phyloP scores from a whole-genome alignment of 768 basidiomycete genomes.

The Mrakia blollopis region DNA sequence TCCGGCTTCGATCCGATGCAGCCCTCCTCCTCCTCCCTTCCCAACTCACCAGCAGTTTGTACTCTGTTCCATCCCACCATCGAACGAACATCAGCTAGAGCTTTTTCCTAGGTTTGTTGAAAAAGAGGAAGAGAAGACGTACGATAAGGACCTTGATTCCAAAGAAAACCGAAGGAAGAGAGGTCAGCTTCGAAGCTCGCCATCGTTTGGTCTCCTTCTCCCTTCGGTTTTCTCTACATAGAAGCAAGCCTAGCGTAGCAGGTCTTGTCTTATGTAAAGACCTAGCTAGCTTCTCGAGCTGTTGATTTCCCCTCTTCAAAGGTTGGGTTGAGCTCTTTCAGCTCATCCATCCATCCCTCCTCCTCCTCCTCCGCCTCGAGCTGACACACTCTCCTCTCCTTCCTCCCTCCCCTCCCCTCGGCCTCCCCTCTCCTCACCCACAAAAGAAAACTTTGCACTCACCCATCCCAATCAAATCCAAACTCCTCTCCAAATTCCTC shows the following conservation, averaged over 20 bases:
- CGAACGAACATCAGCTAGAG: not conserved
- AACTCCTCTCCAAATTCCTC: conserved; percentile 1
- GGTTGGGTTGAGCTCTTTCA: no score
- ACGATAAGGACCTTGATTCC: conserved; percentile 7
- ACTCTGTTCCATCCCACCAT: not conserved
- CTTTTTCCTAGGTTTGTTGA: not conserved
- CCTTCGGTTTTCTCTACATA: not conserved
- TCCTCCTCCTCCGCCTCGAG: no score
- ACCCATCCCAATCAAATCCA: conserved; percentile 16
- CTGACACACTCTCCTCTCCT: not conserved
- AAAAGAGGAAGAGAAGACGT: not conserved
- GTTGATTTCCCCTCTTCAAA: no score
- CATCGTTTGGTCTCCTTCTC: not conserved
- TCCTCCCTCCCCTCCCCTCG: not conserved
- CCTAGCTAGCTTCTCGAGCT: no score
- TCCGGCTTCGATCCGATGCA: no score
- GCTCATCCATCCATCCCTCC: no score
- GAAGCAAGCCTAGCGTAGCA: no score
- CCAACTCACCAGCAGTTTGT: conserved; percentile 15
- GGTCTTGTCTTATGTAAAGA: no score
- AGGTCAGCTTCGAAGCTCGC: not conserved
- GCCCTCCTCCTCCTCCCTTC: not conserved
- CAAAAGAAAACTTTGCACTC: not conserved
- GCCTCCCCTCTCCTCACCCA: not conserved
- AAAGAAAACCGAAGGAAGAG: not conserved